Percentiles rank a stretch among this genome's conserved stretches.
These are phyloP conservation scores for Lepidium sativum DNA, from an alignment of 345 rosid species.

Conservation along the genomic window DNA sequence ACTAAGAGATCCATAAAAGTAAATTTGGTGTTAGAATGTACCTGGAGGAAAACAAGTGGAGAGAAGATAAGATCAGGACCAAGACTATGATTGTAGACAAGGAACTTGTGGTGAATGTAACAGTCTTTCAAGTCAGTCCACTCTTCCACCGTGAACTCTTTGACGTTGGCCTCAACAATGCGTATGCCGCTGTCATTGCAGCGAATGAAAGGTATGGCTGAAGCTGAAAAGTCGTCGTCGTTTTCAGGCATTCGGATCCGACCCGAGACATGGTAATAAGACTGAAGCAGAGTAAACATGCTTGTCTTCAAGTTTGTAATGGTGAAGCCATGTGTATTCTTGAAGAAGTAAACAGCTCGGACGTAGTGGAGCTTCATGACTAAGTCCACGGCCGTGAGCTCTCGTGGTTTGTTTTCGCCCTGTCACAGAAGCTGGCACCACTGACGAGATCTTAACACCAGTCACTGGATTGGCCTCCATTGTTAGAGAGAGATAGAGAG, in stretches of 20 bases:
- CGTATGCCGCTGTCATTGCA: constrained; percentile 85
- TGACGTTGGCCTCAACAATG: constrained; percentile 43
- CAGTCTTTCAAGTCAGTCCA: constrained; percentile 30
- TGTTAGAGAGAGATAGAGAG: background rate
- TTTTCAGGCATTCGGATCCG: constrained; percentile 46
- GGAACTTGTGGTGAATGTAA: constrained; percentile 21
- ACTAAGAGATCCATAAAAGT: background rate
- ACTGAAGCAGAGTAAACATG: constrained; percentile 36
- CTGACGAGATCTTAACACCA: constrained; percentile 42
- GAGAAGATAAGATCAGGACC: constrained; percentile 76
- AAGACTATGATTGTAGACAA: constrained; percentile 37
- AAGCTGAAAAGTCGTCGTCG: constrained; percentile 20
- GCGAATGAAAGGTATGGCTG: constrained; percentile 39
- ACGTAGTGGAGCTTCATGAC: constrained; percentile 74
- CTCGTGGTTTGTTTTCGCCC: constrained; percentile 33
- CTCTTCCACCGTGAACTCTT: constrained; percentile 41
- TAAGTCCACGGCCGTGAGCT: constrained; percentile 50
- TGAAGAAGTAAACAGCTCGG: constrained; percentile 54
- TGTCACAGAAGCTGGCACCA: constrained; percentile 47
- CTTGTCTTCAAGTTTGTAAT: constrained; percentile 34
- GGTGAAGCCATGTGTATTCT: constrained; percentile 24
- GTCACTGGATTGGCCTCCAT: constrained; percentile 25
- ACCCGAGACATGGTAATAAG: constrained; percentile 37
- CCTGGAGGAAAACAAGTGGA: constrained; percentile 69
- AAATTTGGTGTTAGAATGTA: constrained; percentile 15